Evolutionary conservation across 2,329 filamentous ascomycete genomes (phyloP).

Genomic region (Fusarium anthophilum): DNA sequence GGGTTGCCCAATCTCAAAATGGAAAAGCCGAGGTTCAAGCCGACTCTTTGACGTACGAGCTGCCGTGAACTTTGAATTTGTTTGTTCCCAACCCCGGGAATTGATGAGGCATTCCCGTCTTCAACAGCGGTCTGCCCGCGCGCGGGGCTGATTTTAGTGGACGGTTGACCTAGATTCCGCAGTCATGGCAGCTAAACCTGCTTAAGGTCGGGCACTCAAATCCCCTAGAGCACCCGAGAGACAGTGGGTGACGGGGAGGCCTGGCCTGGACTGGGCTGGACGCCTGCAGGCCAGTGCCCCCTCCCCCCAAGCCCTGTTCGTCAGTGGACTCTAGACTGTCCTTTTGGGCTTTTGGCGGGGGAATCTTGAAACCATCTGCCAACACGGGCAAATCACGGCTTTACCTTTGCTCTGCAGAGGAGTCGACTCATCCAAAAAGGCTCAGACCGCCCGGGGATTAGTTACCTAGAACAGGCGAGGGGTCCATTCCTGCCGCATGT

Average conservation of each 20-base stretch:
- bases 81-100: not conserved
- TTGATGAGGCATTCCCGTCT: not conserved
- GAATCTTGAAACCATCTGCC: slow-evolving; percentile 18
- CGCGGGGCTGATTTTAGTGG: not conserved
- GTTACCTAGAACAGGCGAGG: slow-evolving; percentile 15
- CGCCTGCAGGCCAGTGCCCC: not conserved
- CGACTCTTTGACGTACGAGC: not conserved
- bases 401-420: slow-evolving; percentile 4
- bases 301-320: not conserved
- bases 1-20: not conserved
- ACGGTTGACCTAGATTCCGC: not conserved
- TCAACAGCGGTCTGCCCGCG: slow-evolving; percentile 1
- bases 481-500: slow-evolving; percentile 40
- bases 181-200: not conserved
- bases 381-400: slow-evolving; percentile 19
- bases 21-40: slow-evolving; percentile 37
- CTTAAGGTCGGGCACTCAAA: not conserved
- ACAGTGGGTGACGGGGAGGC: not conserved
- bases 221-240: not conserved
- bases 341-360: not conserved
- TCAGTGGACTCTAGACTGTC: not conserved
- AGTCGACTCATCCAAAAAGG: not conserved
- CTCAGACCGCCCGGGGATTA: slow-evolving; percentile 17
- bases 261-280: not conserved
- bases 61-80: too few species aligned